These are phyloP conservation scores for Arachis monticola DNA, from an alignment of 331 rosid species.

Conservation along the genomic window DNA sequence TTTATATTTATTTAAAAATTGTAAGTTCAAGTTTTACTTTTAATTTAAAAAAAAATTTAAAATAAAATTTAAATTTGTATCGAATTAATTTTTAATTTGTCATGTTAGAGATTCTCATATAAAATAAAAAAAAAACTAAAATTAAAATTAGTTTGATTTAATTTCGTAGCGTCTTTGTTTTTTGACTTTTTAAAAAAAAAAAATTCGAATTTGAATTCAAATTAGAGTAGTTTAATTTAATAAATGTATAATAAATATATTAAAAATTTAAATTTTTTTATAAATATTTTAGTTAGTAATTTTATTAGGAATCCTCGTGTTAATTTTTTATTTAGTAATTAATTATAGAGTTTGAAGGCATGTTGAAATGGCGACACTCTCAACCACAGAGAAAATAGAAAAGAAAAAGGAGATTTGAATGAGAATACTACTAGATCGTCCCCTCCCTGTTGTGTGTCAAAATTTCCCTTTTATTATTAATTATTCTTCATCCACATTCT, in stretches of 20 bases:
- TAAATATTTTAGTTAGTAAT: neutral
- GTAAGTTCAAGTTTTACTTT: too few relatives aligned
- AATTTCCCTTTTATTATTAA: conserved; percentile 17
- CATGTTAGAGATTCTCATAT: too few relatives aligned
- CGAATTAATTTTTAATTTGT: too few relatives aligned
- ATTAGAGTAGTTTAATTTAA: too few relatives aligned
- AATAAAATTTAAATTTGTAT: too few relatives aligned
- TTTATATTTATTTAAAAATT: too few relatives aligned
- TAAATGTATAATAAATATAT: too few relatives aligned
- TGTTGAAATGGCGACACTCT: conserved; percentile 34
- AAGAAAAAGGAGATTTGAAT: conserved; percentile 37
- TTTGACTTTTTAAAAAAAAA: neutral
- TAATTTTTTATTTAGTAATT: neutral
- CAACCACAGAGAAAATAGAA: conserved; percentile 44
- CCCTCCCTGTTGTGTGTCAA: neutral
- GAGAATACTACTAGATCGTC: conserved; percentile 17
- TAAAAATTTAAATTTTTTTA: too few relatives aligned
- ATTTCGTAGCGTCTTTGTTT: neutral
- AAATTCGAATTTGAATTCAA: too few relatives aligned
- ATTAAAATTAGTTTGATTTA: neutral
- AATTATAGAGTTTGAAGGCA: conserved; percentile 1
- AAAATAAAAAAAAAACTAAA: neutral
- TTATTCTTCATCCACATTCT: neutral
- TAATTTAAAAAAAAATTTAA: too few relatives aligned
- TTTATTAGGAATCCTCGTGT: too few relatives aligned